Evolutionary conservation across 495 filamentous ascomycete species (phyloP), one percentile per base, ranked within the genome.

Genomic region (Aspergillus asperescens): DNA sequence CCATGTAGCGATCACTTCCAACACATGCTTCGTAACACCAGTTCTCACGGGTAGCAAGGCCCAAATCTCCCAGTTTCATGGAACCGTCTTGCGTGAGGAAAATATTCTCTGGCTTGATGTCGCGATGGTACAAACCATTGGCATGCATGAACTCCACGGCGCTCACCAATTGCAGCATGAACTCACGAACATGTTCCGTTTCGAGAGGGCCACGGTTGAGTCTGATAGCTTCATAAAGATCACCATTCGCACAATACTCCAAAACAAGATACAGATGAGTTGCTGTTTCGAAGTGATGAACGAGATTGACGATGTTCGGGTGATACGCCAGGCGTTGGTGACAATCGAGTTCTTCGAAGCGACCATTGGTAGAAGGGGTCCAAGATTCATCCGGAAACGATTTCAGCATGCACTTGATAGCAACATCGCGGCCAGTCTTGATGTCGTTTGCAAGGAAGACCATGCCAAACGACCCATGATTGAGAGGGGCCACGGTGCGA

Each of bases 91-190:
- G 79, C 56, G 81, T 87, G 55, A 98, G 77, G 71, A 98, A 97
- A 70, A 98, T 95, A 73, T 98, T 98, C 78, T 98, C 93, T 7
- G 93, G 93, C 75, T 98, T 98, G 81, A 98, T 96, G 69, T 98
- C 93, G 52, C 93, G 90, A 67, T 98, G 93, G 69, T 91, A 96
- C 60, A 97, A 78, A 54, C 89, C 90, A 63, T 90, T 90, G 56
- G 78, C 73, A 64, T 98, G 93, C 77, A 96, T 89, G 69, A 87
- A 89, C 42, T 89, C 84, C 47, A 98, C 85, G 35, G 94, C 90
- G 63, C 86, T 84, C 45, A 98, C 77, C 18, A 98, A 81, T 70
- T 98, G 84, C 40, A 96, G 75, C 94, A 98, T 97, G 77, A 96
- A 94, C 31, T 88, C 87, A 42, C 92, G 87, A 48, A 98, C 93